Evolutionary conservation across 2,329 filamentous ascomycete genomes (phyloP).

Genomic region (Calonectria ilicicola): DNA sequence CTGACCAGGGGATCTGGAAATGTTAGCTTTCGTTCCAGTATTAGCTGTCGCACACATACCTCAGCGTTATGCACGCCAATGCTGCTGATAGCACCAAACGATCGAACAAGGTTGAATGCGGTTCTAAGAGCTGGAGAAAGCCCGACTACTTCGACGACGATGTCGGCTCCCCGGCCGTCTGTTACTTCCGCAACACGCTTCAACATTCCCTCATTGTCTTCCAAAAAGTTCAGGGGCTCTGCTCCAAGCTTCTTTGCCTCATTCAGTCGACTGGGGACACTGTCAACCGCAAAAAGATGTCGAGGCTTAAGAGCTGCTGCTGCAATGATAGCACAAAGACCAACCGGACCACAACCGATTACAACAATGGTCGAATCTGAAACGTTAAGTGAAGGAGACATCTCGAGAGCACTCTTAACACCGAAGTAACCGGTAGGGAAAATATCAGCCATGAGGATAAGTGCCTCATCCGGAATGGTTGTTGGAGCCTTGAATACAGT

Average conservation of each 20-base stretch:
- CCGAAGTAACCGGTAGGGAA: slow-evolving; percentile 91
- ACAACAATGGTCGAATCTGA: slow-evolving; percentile 77
- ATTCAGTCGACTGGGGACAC: slow-evolving; percentile 79
- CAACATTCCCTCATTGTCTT: slow-evolving; percentile 73
- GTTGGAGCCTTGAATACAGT: slow-evolving; percentile 79
- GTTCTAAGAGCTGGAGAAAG: slow-evolving; percentile 76
- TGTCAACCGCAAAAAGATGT: slow-evolving; percentile 83
- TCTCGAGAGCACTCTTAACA: slow-evolving; percentile 79
- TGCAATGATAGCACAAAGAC: slow-evolving; percentile 84
- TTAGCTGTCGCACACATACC: slow-evolving; percentile 54
- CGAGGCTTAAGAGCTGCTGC: slow-evolving; percentile 80
- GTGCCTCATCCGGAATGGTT: slow-evolving; percentile 76
- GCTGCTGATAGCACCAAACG: slow-evolving; percentile 80
- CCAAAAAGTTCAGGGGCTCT: slow-evolving; percentile 84
- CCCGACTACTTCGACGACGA: slow-evolving; percentile 85
- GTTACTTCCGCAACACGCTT: slow-evolving; percentile 80
- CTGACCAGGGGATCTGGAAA: slow-evolving; percentile 73
- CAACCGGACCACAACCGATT: slow-evolving; percentile 88
- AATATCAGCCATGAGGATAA: slow-evolving; percentile 93
- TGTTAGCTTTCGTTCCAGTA: slow-evolving; percentile 3
- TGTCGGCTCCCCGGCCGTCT: slow-evolving; percentile 85
- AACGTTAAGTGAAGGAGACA: slow-evolving; percentile 56
- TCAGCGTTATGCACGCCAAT: slow-evolving; percentile 82
- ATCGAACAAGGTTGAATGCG: slow-evolving; percentile 77
- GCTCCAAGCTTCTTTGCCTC: slow-evolving; percentile 81